These are phyloP conservation scores for Luzula sylvatica DNA, from an alignment of 176 grass and related monocot species.

Conservation along the genomic window DNA sequence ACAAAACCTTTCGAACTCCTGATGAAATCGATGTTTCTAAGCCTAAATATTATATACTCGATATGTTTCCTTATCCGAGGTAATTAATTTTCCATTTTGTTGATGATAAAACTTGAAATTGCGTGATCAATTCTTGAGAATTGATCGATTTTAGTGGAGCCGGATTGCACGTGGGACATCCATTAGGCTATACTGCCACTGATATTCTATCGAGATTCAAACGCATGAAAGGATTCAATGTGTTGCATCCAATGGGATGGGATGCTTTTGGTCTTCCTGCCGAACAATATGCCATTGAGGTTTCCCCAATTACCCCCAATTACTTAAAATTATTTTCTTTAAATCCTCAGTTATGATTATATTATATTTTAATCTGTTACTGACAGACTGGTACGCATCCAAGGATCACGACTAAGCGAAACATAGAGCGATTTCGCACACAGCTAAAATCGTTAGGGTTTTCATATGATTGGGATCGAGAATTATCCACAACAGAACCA, in stretches of 20 bases:
- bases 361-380: neutral
- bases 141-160: conserved; percentile 42
- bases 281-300: conserved; percentile 94
- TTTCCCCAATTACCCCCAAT: conserved; percentile 10
- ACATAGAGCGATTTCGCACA: conserved; percentile 60
- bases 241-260: conserved; percentile 98
- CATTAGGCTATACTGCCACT: conserved; percentile 87
- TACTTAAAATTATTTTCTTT: neutral
- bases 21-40: conserved; percentile 63
- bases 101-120: no score
- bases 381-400: conserved; percentile 89
- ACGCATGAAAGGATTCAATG: conserved; percentile 94
- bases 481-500: conserved; percentile 89
- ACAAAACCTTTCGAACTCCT: conserved; percentile 63
- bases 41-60: conserved; percentile 92
- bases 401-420: conserved; percentile 63
- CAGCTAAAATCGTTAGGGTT: conserved; percentile 97
- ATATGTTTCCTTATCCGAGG: conserved; percentile 99
- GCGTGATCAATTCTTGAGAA: no score
- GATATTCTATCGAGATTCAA: conserved; percentile 84
- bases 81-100: neutral
- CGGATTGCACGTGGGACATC: conserved; percentile 79
- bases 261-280: conserved; percentile 94
- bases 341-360: neutral
- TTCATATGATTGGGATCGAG: conserved; percentile 93